Evolutionary conservation across 1,284 basidiomycete species (phyloP).

Genomic region (Paramarasmius palmivorus): DNA sequence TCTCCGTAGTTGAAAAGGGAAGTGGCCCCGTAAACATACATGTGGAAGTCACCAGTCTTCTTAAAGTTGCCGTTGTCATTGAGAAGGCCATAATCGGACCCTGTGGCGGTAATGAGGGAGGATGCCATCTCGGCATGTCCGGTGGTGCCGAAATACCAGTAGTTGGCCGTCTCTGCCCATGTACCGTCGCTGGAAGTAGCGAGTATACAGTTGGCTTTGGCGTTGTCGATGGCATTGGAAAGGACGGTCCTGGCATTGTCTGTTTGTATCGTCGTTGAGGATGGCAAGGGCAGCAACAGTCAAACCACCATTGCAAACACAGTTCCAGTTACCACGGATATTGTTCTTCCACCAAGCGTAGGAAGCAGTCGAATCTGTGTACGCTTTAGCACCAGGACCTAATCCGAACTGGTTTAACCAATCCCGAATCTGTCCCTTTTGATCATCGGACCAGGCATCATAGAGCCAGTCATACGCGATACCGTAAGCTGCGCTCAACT

Average conservation of each 20-base stretch:
- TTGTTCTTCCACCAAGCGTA: constrained; percentile 62
- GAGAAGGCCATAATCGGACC: constrained; percentile 79
- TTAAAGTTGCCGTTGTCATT: constrained; percentile 69
- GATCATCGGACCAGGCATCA: constrained; percentile 76
- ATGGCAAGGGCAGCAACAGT: constrained; percentile 91
- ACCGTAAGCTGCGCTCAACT: constrained; percentile 83
- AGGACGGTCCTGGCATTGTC: constrained; percentile 73
- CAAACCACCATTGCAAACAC: constrained; percentile 91
- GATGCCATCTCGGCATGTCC: constrained; percentile 41
- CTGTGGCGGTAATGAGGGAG: constrained; percentile 83
- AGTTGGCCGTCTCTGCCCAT: constrained; percentile 96
- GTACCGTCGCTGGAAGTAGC: constrained; percentile 79
- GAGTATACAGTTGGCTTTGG: constrained; percentile 75
- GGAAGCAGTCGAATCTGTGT: constrained; percentile 39
- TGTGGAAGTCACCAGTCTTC: constrained; percentile 86
- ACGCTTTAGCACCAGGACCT: constrained; percentile 55
- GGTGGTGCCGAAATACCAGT: constrained; percentile 73
- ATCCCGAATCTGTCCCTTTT: constrained; percentile 70
- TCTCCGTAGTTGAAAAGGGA: constrained; percentile 92
- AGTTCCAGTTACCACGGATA: constrained; percentile 92
- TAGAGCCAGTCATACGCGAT: constrained; percentile 97
- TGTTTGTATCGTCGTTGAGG: constrained; percentile 81
- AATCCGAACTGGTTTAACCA: constrained; percentile 85
- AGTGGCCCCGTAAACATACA: constrained; percentile 84
- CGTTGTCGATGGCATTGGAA: constrained; percentile 69